phyloP scores from a whole-genome alignment of 2,329 filamentous ascomycete species.

The Paraconiothyrium sp. region DNA sequence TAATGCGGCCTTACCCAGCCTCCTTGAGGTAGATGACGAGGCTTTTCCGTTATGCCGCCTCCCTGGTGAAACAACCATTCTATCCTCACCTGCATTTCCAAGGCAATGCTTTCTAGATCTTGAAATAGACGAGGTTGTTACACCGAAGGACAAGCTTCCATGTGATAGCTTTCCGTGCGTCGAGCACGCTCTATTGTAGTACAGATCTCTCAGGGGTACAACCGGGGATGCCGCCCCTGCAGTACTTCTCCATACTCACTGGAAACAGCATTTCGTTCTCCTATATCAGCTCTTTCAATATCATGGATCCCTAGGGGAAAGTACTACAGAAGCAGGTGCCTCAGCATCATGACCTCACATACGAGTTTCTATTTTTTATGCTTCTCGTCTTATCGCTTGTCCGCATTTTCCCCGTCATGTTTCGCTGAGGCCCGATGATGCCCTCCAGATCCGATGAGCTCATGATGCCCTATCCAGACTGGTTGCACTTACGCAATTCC shows the following conservation, averaged over 20 bases:
- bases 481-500: too few relatives aligned
- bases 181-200: not conserved
- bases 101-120: not conserved
- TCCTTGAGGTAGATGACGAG: not conserved
- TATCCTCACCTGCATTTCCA: not conserved
- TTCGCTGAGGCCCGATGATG: too few relatives aligned
- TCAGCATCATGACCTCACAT: too few relatives aligned
- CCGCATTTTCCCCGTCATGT: too few relatives aligned
- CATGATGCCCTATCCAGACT: too few relatives aligned
- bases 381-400: too few relatives aligned
- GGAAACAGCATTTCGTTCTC: not conserved
- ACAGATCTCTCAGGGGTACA: not conserved
- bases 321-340: too few relatives aligned
- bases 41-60: not conserved
- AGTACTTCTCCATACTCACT: not conserved
- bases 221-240: conserved; percentile 1
- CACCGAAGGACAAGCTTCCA: not conserved
- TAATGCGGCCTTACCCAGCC: not conserved
- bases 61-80: not conserved
- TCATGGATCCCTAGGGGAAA: too few relatives aligned
- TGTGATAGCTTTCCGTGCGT: conserved; percentile 1
- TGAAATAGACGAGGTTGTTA: conserved; percentile 9
- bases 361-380: too few relatives aligned
- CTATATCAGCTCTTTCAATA: too few relatives aligned
- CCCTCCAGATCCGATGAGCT: too few relatives aligned